phyloP scores from a whole-genome alignment of 2,329 filamentous ascomycete genomes.

The Macroventuria anomochaeta region DNA sequence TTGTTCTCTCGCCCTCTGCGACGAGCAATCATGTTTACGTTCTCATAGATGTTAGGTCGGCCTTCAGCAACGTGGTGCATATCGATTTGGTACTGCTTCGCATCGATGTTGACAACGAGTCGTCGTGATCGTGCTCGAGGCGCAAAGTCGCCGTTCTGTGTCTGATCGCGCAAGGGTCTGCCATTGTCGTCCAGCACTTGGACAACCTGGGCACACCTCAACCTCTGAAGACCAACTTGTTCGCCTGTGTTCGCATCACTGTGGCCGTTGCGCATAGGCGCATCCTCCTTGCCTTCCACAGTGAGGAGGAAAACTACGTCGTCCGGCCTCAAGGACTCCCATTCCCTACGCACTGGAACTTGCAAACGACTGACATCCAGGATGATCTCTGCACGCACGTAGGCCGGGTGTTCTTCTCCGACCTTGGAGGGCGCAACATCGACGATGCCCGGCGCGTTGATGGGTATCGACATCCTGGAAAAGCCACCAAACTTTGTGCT shows the following conservation, averaged over 20 bases:
- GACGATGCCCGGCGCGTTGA: conserved; percentile 83
- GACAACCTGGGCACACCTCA: conserved; percentile 84
- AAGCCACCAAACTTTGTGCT: conserved; percentile 77
- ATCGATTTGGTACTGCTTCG: conserved; percentile 78
- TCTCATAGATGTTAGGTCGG: conserved; percentile 80
- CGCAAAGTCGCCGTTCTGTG: conserved; percentile 68
- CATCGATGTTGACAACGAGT: conserved; percentile 81
- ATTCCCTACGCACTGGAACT: conserved; percentile 78
- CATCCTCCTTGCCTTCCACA: conserved; percentile 67
- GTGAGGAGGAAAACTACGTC: conserved; percentile 89
- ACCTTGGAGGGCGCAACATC: conserved; percentile 85
- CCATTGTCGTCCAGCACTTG: conserved; percentile 88
- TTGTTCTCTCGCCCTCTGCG: conserved; percentile 92
- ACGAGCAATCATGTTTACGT: conserved; percentile 84
- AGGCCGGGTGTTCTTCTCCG: conserved; percentile 80
- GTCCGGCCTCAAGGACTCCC: conserved; percentile 85
- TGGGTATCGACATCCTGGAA: conserved; percentile 89
- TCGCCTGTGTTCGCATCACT: conserved; percentile 59
- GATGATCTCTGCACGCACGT: conserved; percentile 83
- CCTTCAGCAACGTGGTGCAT: conserved; percentile 68
- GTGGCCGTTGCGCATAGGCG: conserved; percentile 62
- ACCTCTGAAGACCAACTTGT: conserved; percentile 69
- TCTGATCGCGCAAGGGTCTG: conserved; percentile 70
- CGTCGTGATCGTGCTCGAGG: conserved; percentile 67
- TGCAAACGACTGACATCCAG: conserved; percentile 83